phyloP scores from a whole-genome alignment of 176 grass and related monocot genomes.

The Ananas comosus region DNA sequence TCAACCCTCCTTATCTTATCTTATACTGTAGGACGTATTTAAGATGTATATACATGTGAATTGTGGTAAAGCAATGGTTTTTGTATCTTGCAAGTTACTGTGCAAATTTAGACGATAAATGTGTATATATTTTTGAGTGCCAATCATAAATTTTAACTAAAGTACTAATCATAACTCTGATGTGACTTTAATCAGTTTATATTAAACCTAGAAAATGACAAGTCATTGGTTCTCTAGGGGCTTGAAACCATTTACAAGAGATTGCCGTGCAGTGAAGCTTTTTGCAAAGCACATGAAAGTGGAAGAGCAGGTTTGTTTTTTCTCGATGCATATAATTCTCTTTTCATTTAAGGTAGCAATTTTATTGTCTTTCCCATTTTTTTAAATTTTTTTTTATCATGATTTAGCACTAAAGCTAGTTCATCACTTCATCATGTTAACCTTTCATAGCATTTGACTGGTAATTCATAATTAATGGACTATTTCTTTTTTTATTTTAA shows the following conservation, averaged over 20 bases:
- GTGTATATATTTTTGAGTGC: neutral
- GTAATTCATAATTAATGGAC: no score
- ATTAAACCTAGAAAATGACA: neutral
- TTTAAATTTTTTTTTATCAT: neutral
- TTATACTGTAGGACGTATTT: neutral
- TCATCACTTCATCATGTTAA: neutral
- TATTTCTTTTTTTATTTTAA: no score
- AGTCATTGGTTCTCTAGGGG: conserved; percentile 46
- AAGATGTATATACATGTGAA: no score
- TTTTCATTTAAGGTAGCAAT: neutral
- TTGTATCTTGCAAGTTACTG: neutral
- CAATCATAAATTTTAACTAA: neutral
- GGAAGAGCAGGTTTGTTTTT: conserved; percentile 65
- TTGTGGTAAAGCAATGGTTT: no score
- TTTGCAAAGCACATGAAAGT: conserved; percentile 94
- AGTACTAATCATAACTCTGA: neutral
- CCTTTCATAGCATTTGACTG: no score
- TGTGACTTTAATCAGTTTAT: neutral
- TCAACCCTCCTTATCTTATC: neutral
- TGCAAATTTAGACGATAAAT: neutral
- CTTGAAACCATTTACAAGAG: conserved; percentile 64
- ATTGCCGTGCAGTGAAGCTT: conserved; percentile 76
- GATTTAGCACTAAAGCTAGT: neutral
- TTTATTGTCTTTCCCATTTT: neutral
- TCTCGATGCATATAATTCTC: neutral